Evolutionary conservation across 169 alveolate species (phyloP).

Genomic region (Plasmodium reichenowi): DNA sequence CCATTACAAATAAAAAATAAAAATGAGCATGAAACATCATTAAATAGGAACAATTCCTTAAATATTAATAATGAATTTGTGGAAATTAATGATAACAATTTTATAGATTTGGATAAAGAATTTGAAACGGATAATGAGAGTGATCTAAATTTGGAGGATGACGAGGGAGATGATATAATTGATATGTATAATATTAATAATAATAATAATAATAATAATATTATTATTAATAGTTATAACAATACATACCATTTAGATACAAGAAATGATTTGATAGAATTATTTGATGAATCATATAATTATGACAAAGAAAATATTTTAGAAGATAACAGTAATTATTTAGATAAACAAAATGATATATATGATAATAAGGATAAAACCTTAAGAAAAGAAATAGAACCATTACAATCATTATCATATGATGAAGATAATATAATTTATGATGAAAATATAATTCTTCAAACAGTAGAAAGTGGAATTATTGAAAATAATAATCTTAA

Average conservation of each 20-base stretch:
- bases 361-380: no score
- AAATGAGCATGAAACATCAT: neutral
- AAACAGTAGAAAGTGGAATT: no score
- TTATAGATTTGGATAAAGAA: constrained; percentile 64
- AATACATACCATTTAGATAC: neutral
- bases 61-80: neutral
- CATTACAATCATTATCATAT: no score
- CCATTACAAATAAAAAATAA: neutral
- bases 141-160: neutral
- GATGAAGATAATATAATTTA: no score
- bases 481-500: no score
- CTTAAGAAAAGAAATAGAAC: no score
- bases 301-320: constrained; percentile 13
- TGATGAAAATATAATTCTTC: no score
- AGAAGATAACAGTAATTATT: constrained; percentile 6
- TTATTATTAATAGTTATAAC: neutral
- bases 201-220: neutral
- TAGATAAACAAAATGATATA: no score
- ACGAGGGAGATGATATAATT: neutral
- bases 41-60: neutral
- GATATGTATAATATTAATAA: neutral
- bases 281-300: constrained; percentile 10
- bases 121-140: constrained; percentile 59
- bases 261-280: constrained; percentile 3
- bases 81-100: constrained; percentile 16